phyloP scores from a whole-genome alignment of 1,284 basidiomycete genomes.

The Rhodotorula glutinis region DNA sequence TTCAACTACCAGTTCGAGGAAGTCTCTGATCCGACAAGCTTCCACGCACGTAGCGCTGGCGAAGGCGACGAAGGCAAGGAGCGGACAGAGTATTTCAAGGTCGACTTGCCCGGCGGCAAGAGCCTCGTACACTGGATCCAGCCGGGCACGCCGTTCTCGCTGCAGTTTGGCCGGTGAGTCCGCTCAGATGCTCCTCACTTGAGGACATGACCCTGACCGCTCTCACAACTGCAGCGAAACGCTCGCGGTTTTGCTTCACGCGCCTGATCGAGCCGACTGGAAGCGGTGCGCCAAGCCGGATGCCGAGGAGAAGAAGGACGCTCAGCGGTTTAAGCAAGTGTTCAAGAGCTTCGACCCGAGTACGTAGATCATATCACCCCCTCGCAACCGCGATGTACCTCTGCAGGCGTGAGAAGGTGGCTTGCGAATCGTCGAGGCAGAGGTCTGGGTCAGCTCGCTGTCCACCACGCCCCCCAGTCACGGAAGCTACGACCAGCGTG shows the following conservation, averaged over 20 bases:
- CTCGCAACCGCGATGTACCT: background rate
- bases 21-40: constrained; percentile 8
- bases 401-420: too few species aligned
- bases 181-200: background rate
- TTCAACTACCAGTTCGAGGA: constrained; percentile 54
- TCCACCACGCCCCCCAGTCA: too few species aligned
- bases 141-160: constrained; percentile 70
- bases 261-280: constrained; percentile 81
- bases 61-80: constrained; percentile 10
- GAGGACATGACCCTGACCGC: background rate
- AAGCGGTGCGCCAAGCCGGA: constrained; percentile 69
- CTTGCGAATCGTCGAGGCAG: too few species aligned
- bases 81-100: constrained; percentile 59
- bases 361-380: background rate
- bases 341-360: constrained; percentile 66
- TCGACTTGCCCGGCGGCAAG: constrained; percentile 81
- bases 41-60: background rate
- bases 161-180: constrained; percentile 86
- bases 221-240: constrained; percentile 26
- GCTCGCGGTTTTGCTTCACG: constrained; percentile 67
- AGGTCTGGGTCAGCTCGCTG: too few species aligned
- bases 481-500: too few species aligned
- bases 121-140: constrained; percentile 80
- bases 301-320: constrained; percentile 74
- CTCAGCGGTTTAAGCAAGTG: constrained; percentile 74